Evolutionary conservation across 768 basidiomycete species (phyloP), one percentile per base, ranked within the genome.

Genomic region (Tremella yokohamensis): DNA sequence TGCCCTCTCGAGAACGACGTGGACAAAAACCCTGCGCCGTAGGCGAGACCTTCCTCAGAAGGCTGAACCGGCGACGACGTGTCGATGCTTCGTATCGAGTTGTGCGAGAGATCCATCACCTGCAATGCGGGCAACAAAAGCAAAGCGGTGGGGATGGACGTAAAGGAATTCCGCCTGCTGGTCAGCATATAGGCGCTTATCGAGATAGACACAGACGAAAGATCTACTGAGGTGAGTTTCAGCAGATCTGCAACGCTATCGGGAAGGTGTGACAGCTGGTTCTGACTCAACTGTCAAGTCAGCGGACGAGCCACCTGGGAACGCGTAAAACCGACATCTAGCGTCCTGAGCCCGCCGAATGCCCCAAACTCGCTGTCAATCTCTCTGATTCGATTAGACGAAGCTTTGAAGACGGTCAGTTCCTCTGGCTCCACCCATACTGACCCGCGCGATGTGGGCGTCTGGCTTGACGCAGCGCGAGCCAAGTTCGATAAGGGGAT

Each of bases 311-410:
- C 12, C 29, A 39, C 18, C 24, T 8, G 24, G 26, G 26, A 52
- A 25, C 13, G n/a, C 44, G 24, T 18, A 34, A 3, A 15, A 63
- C 72, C 62, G 57, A 76, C 72, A 58, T 73, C 70, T 20, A 76
- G 42, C 22, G 49, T 56, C 53, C 64, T 66, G 40, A 76, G 49
- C 16, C 66, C 69, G 2, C 70, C 75, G 59, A 76, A 70, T 50
- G 63, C 57, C 2, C 73, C 75, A 56, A 76, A 66, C 44, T 74
- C 70, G 49, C 50, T 54, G 15, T 76, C 75, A 2, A 76, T 22
- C 29, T 51, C 49, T 15, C 45, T 53, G 15, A 76, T 38, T 37
- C 22, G 40, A 60, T 72, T 73, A 7, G 64, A 60, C 3, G 58
- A 60, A 9, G 66, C 69, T 44, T 59, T 63, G 34, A 73, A 66